Conservation (phyloP, 805 yeast species). For the Wickerhamiella azymoides region DNA sequence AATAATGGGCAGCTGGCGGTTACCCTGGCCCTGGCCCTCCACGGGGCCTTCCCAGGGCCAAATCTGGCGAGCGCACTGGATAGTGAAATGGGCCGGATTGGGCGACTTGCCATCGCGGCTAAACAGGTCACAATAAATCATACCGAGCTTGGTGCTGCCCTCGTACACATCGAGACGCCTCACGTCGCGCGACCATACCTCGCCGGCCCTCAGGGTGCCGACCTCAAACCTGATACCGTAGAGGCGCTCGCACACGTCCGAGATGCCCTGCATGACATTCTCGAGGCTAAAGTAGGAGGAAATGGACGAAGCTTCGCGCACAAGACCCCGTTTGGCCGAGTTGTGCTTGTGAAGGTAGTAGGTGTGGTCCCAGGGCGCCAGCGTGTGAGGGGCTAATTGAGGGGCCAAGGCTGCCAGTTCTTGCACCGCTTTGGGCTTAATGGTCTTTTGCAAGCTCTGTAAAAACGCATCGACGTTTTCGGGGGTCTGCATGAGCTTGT, state of each 20-base stretch:
- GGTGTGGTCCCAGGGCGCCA: slow-evolving; percentile 90
- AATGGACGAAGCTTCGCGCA: slow-evolving; percentile 25
- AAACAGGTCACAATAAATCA: slow-evolving; percentile 78
- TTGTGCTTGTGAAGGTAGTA: slow-evolving; percentile 32
- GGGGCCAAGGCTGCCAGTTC: slow-evolving; percentile 40
- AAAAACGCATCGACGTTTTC: slow-evolving; percentile 62
- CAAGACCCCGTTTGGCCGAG: slow-evolving; percentile 19
- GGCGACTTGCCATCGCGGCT: slow-evolving; percentile 61
- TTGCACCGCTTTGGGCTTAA: slow-evolving; percentile 38
- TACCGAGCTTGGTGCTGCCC: slow-evolving; percentile 51
- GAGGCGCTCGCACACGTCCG: slow-evolving; percentile 49
- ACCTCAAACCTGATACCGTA: slow-evolving; percentile 72
- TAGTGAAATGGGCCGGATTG: slow-evolving; percentile 90
- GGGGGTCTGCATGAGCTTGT: slow-evolving; percentile 80
- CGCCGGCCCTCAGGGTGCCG: slow-evolving; percentile 47
- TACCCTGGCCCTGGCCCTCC: slow-evolving; percentile 18
- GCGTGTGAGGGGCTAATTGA: slow-evolving; percentile 24
- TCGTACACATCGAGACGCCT: slow-evolving; percentile 64
- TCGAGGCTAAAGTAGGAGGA: slow-evolving; percentile 66
- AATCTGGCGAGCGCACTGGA: slow-evolving; percentile 80
- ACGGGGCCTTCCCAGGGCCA: slow-evolving; percentile 14
- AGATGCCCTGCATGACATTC: slow-evolving; percentile 70
- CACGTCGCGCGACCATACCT: slow-evolving; percentile 81
- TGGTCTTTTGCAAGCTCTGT: slow-evolving; percentile 39
- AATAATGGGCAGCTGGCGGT: slow-evolving; percentile 76